phyloP scores from a whole-genome alignment of 441 rosid genomes.

The Lepidium campestre region DNA sequence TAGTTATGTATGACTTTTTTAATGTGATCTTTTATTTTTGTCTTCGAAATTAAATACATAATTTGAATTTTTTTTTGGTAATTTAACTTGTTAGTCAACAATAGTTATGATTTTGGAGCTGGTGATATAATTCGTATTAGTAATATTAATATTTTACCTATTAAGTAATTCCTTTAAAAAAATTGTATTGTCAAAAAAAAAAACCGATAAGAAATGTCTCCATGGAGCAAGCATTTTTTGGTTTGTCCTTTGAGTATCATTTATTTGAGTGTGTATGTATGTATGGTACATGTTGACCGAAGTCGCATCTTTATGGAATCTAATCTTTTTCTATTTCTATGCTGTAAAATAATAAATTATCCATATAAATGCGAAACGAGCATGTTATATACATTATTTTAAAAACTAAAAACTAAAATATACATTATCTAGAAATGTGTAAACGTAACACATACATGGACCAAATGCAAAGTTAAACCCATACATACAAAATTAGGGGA shows the following conservation, averaged over 20 bases:
- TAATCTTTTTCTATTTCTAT: background rate
- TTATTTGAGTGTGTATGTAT: background rate
- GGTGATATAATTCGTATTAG: background rate
- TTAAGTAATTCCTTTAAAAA: no score
- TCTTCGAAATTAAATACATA: background rate
- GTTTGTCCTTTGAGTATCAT: background rate
- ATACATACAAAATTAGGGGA: background rate
- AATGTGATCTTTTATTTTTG: background rate
- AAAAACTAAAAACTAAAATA: no score
- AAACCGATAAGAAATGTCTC: background rate
- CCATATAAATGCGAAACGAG: slow-evolving; percentile 5
- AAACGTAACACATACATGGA: background rate
- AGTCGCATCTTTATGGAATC: background rate
- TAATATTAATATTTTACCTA: background rate
- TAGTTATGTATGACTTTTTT: background rate
- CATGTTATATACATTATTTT: background rate
- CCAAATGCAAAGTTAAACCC: background rate
- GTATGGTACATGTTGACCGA: background rate
- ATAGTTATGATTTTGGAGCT: background rate
- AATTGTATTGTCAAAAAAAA: background rate
- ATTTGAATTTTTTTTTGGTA: background rate
- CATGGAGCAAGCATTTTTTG: background rate
- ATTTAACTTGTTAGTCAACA: background rate
- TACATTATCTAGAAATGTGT: no score
- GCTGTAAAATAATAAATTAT: background rate